Percentiles rank a stretch among this genome's conserved stretches.
Evolutionary conservation across 768 basidiomycete genomes (phyloP).

Genomic region (Paxillus rubicundulus): DNA sequence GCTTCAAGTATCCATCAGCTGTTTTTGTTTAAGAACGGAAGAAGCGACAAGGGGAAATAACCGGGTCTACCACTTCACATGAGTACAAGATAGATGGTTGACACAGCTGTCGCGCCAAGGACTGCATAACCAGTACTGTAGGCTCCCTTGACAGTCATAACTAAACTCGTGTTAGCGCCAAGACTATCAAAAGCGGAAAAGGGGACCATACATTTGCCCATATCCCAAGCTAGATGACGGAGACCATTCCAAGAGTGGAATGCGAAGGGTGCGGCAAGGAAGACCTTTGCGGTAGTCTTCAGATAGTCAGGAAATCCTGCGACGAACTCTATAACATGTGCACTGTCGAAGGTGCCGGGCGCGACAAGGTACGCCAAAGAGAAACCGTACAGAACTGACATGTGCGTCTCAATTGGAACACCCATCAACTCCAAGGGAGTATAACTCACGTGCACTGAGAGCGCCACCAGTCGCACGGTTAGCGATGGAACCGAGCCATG

Average conservation of each 20-base stretch:
- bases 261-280: slow-evolving; percentile 84
- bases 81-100: slow-evolving; percentile 69
- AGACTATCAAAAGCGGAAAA: neutral
- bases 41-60: neutral
- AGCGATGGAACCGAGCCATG: slow-evolving; percentile 82
- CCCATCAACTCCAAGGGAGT: neutral
- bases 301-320: slow-evolving; percentile 69
- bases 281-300: slow-evolving; percentile 72
- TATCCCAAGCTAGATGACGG: slow-evolving; percentile 89
- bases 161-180: slow-evolving; percentile 39
- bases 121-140: slow-evolving; percentile 85
- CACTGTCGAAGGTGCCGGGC: slow-evolving; percentile 77
- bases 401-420: neutral
- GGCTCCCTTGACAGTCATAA: slow-evolving; percentile 74
- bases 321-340: slow-evolving; percentile 70
- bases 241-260: slow-evolving; percentile 91
- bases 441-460: slow-evolving; percentile 68
- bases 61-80: slow-evolving; percentile 27
- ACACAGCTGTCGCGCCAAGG: slow-evolving; percentile 70
- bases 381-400: slow-evolving; percentile 81
- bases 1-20: neutral
- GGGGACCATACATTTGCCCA: slow-evolving; percentile 71
- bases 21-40: neutral
- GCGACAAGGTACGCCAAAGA: slow-evolving; percentile 83
- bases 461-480: slow-evolving; percentile 85